Conservation (phyloP, 1,139 yeast species). For the Dujonia santamariae region DNA sequence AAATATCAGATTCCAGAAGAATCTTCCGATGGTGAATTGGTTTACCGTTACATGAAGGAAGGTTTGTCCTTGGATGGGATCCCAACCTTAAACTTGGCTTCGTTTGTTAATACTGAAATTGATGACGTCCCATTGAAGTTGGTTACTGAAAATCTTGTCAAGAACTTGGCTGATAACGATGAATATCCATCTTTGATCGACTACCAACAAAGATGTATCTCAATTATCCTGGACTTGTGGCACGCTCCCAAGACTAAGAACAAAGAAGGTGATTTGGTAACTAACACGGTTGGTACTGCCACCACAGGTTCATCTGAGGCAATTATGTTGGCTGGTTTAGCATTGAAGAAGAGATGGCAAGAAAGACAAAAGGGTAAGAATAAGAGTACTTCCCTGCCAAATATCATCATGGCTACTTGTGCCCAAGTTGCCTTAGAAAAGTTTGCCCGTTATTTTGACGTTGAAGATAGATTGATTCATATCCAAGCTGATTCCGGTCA, state of each 20-base stretch:
- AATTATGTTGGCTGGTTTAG: slow-evolving; percentile 88
- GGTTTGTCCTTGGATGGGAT: slow-evolving; percentile 81
- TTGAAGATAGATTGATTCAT: slow-evolving; percentile 74
- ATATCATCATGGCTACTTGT: slow-evolving; percentile 90
- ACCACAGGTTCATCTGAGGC: slow-evolving; percentile 96
- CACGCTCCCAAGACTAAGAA: slow-evolving; percentile 52
- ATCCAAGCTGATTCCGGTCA: slow-evolving; percentile 60
- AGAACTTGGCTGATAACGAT: slow-evolving; percentile 89
- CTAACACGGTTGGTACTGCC: slow-evolving; percentile 75
- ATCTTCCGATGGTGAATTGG: slow-evolving; percentile 51
- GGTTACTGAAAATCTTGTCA: slow-evolving; percentile 67
- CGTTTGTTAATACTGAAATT: slow-evolving; percentile 78
- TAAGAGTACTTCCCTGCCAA: slow-evolving; percentile 63
- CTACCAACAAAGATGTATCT: slow-evolving; percentile 75
- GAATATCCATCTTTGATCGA: slow-evolving; percentile 88
- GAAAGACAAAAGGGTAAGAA: slow-evolving; percentile 58
- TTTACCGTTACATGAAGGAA: slow-evolving; percentile 64
- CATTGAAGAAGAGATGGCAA: slow-evolving; percentile 90
- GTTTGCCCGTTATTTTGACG: slow-evolving; percentile 91
- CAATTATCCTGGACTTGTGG: slow-evolving; percentile 81
- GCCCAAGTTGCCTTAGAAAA: slow-evolving; percentile 94
- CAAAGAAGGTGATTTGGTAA: slow-evolving; percentile 21
- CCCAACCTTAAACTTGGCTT: slow-evolving; percentile 81
- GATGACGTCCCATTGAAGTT: slow-evolving; percentile 46
- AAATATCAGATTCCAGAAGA: slow-evolving; percentile 56